Evolutionary conservation across 2,329 filamentous ascomycete genomes (phyloP), one percentile per base, ranked within the genome.

Genomic region (Exophiala phaeomuriformis): DNA sequence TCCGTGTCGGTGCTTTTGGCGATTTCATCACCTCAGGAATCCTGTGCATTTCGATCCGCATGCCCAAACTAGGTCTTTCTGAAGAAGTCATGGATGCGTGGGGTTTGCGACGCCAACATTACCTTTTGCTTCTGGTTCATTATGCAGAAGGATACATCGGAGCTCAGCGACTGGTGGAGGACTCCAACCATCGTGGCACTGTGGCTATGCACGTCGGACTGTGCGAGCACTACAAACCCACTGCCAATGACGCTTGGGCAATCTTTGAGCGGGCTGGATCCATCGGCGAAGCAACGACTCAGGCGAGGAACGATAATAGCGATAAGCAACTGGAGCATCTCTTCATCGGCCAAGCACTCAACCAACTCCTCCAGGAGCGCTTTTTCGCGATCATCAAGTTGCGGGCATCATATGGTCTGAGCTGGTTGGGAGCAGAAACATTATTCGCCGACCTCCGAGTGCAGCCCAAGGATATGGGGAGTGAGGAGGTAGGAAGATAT

Each of bases 1-100:
- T 89, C 68, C 84, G 79, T 57, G 74, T 91, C 30, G 86, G 84
- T 1, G 72, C 83, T 32, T 66, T 86, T 7, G 76, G 75, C 8
- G 72, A 76, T 12, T 70, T 82, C 12, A 65, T 72, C 1, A 47
- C 43, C 7, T 70, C 71, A 7, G 76, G 71, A 54, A 78, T 79
- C 55, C 67, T 93, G 12, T 82, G 81, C 3, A 68, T 93, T 1
- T 88, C 89, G 0, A 78, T 86, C 31, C 82, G 81, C 3, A 79
- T 87, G 31, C 73, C 77, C 3, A 86, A 85, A 61, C 77, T 95
- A 1, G 82, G 79, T 0, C 79, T 95, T 8, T 85, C 87, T 0
- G 77, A 84, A 36, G 86, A 90, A 64, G 83, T 82, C 0, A 79
- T 88, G 68, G 77, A 85, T 63, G 86, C 89, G 1, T 95, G 90